These are phyloP conservation scores for Vitis hybrid DNA, from an alignment of 177 flowering plant genomes.

Conservation along the genomic window DNA sequence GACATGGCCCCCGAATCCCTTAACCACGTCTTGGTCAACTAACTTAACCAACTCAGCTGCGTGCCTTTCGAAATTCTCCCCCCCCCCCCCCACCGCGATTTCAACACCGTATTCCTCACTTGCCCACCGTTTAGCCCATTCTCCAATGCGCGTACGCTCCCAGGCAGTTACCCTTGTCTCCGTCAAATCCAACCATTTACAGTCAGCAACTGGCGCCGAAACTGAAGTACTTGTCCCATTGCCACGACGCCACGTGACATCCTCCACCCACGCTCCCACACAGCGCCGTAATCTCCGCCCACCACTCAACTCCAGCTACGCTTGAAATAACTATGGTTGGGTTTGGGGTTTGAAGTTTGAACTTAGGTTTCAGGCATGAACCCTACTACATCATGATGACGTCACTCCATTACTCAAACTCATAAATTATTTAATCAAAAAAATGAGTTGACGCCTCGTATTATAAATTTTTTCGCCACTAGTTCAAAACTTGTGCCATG, in stretches of 20 bases:
- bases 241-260: too few species aligned
- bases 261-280: background rate
- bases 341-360: background rate
- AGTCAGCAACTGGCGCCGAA: conserved; percentile 21
- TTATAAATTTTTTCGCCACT: too few species aligned
- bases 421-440: too few species aligned
- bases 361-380: background rate
- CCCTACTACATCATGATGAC: too few species aligned
- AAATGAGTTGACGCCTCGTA: too few species aligned
- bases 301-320: background rate
- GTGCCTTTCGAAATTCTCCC: background rate
- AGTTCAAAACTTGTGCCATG: too few species aligned
- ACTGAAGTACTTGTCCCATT: conserved; percentile 10
- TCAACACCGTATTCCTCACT: background rate
- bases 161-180: background rate
- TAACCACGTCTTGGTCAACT: conserved; percentile 6
- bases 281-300: conserved; percentile 1
- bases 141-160: too few species aligned
- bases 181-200: too few species aligned
- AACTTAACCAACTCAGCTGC: conserved; percentile 7
- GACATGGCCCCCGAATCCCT: conserved; percentile 3
- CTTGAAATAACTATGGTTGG: background rate
- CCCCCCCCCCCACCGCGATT: background rate
- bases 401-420: too few species aligned
- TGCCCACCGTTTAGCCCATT: too few species aligned